phyloP scores from a whole-genome alignment of 805 yeast genomes.

The Jamesozyma gamospora region DNA sequence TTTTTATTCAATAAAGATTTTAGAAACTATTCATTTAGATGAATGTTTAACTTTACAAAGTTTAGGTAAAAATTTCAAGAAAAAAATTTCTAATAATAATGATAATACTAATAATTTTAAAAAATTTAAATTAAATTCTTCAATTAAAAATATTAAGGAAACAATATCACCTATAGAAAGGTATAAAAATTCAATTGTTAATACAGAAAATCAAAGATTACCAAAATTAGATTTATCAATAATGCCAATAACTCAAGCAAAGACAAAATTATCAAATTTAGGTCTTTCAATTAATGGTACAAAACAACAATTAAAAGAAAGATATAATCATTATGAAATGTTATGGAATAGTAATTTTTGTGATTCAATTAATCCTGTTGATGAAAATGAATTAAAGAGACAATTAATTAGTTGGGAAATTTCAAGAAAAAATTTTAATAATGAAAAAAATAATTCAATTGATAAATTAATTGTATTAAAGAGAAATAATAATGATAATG shows the following conservation, averaged over 20 bases:
- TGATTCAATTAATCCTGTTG: constrained; percentile 58
- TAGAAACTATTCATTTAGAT: constrained; percentile 56
- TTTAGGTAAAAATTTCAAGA: constrained; percentile 5
- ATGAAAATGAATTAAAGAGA: constrained; percentile 44
- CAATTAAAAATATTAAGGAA: not conserved
- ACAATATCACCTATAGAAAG: constrained; percentile 12
- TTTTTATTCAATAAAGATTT: constrained; percentile 41
- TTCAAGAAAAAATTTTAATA: constrained; percentile 13
- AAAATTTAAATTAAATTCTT: not conserved
- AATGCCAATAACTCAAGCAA: constrained; percentile 48
- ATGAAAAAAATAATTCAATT: constrained; percentile 10
- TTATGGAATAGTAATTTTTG: constrained; percentile 67
- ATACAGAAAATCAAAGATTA: constrained; percentile 30
- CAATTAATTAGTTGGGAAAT: constrained; percentile 62
- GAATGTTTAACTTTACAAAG: constrained; percentile 37
- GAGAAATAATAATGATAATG: constrained; percentile 31
- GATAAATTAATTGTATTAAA: constrained; percentile 15
- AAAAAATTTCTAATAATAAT: not conserved
- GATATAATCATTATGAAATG: constrained; percentile 70
- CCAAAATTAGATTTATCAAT: constrained; percentile 59
- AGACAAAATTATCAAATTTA: constrained; percentile 44
- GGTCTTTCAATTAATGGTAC: constrained; percentile 56
- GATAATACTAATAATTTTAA: not conserved
- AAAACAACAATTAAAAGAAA: constrained; percentile 48
- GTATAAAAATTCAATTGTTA: constrained; percentile 33